Conservation (phyloP, 768 basidiomycete genomes). For the Suillus subluteus region DNA sequence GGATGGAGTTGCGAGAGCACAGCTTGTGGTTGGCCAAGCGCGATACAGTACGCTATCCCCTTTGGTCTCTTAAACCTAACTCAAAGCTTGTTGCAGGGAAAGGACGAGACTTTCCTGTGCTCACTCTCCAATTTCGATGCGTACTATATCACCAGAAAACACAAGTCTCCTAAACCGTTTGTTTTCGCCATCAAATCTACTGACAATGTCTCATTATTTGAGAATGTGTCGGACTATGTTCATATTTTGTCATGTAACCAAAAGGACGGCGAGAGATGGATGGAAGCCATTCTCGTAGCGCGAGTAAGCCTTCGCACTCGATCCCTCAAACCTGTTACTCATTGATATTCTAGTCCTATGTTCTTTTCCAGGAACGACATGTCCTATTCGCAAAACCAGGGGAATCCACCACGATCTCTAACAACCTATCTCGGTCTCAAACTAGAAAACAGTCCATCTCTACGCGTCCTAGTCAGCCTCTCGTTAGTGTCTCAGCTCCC, state of each 20-base stretch:
- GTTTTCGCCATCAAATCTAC: slow-evolving; percentile 89
- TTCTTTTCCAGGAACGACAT: slow-evolving; percentile 79
- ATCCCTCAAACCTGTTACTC: slow-evolving; percentile 11
- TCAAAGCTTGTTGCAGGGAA: slow-evolving; percentile 54
- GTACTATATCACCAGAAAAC: slow-evolving; percentile 74
- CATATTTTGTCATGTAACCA: slow-evolving; percentile 83
- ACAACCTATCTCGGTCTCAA: slow-evolving; percentile 40
- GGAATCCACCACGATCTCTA: slow-evolving; percentile 30
- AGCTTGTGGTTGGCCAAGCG: slow-evolving; percentile 87
- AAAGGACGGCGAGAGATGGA: slow-evolving; percentile 75
- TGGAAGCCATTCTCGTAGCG: slow-evolving; percentile 79
- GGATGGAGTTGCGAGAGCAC: slow-evolving; percentile 86
- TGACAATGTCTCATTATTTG: slow-evolving; percentile 84
- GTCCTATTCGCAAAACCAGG: slow-evolving; percentile 45
- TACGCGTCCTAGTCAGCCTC: slow-evolving; percentile 47
- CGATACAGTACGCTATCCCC: slow-evolving; percentile 63
- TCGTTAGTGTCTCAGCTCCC: slow-evolving; percentile 51
- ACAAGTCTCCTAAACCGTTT: slow-evolving; percentile 84
- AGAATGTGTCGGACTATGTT: slow-evolving; percentile 85
- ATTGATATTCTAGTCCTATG: slow-evolving; percentile 64
- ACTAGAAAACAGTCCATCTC: slow-evolving; percentile 40
- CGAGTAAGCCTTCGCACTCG: slow-evolving; percentile 54
- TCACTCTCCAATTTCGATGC: slow-evolving; percentile 89
- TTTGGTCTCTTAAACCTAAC: background rate
- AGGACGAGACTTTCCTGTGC: slow-evolving; percentile 82